Base-by-base conservation (phyloP, 129 eudicot species). In the Ambrosia artemisiifolia region DNA sequence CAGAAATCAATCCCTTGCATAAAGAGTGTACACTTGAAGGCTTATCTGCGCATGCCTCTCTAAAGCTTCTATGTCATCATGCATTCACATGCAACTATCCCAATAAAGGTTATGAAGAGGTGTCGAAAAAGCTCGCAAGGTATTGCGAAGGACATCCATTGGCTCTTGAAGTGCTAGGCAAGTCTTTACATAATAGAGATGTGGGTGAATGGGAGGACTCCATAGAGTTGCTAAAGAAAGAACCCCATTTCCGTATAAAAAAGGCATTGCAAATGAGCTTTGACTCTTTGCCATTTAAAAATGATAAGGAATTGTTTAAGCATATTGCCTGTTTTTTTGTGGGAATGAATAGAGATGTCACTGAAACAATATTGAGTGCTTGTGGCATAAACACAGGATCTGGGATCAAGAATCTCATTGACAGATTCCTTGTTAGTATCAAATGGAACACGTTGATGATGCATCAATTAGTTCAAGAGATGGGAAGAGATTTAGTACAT, bases 401-500 rank as follows among this genome's bases (percentile, higher is more conserved):
- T 11, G 63, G 63, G 63, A 71, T 33, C 57, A 78, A 7, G 16
- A 42, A 40, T 55, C 87, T 83, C 28, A 6, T 35, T 0, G 82
- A 83, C 6, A 71, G 46, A 71, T 75, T 76, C 69, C 65, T 83
- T 59, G 30, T 83, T 34, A 13, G 12, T 2, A 53, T 75, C 12
- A 62, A 38, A 55, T 0, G 16, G 33, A 0, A 3, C 19, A 59
- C 40, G 28, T 54, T 83, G 11, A 43, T 14, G 53, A 79, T 83
- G 84, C 87, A 79, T 61, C 46, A 40, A 2, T 24, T 65, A 43
- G 3, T 83, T 53, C 79, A 75, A 48, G 75, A 62, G 3, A 75
- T 75, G 79, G 84, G 79, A 53, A 75, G 76, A 76, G 76, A 79
- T 5, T 36, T 79, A 4, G 72, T 76, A 2, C 47, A 62, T 3